These are phyloP conservation scores for Aspergillus aculeatus DNA, from an alignment of 2,329 filamentous ascomycete genomes.

Conservation along the genomic window DNA sequence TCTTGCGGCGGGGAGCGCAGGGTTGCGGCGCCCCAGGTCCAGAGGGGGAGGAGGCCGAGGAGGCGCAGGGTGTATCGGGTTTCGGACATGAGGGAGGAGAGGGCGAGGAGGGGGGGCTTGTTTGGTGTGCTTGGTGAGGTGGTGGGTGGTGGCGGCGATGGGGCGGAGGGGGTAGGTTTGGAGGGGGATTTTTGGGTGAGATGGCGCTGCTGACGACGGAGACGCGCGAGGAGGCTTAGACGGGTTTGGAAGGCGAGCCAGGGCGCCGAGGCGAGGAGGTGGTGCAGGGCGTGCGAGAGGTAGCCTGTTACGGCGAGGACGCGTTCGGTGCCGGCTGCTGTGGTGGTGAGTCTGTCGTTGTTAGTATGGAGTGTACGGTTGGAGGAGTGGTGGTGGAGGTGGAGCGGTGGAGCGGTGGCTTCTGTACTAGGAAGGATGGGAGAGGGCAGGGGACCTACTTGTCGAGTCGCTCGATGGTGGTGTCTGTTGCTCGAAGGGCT, in stretches of 20 bases:
- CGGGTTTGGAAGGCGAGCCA: conserved; percentile 42
- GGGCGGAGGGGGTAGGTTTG: conserved; percentile 25
- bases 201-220: conserved; percentile 21
- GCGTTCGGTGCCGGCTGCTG: conserved; percentile 67
- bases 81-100: conserved; percentile 49
- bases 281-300: conserved; percentile 60
- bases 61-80: conserved; percentile 56
- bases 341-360: conserved; percentile 59
- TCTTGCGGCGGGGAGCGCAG: conserved; percentile 48
- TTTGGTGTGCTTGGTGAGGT: conserved; percentile 32
- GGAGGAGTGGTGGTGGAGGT: conserved; percentile 35
- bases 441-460: conserved; percentile 23
- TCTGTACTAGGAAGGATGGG: conserved; percentile 15
- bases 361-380: conserved; percentile 6
- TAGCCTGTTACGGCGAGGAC: conserved; percentile 70
- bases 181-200: neutral
- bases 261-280: conserved; percentile 58
- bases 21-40: conserved; percentile 71
- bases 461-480: conserved; percentile 30
- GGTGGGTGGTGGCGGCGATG: conserved; percentile 29
- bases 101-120: conserved; percentile 47
- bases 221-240: conserved; percentile 42
- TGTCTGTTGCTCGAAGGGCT: conserved; percentile 29
- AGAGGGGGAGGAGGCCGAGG: conserved; percentile 69
- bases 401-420: conserved; percentile 32